Evolutionary conservation across 192 early-diverging fungal genomes (phyloP).

Genomic region (Backusella morwellensis): DNA sequence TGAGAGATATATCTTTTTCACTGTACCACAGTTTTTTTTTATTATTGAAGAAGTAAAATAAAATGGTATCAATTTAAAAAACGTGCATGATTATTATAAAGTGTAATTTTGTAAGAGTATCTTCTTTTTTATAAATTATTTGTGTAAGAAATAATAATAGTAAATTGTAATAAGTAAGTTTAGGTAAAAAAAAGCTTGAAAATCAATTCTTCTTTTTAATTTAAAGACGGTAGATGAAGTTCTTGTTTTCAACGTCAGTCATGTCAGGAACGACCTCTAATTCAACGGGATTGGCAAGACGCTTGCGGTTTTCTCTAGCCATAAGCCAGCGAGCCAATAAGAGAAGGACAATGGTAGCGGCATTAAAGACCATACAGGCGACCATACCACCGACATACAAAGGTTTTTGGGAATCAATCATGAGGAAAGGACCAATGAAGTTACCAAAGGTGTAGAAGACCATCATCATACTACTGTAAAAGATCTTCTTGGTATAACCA

Average conservation of each 20-base stretch:
- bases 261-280: slow-evolving; percentile 8
- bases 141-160: background rate
- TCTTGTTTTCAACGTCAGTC: slow-evolving; percentile 14
- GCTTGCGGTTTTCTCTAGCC: slow-evolving; percentile 13
- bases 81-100: background rate
- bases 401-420: slow-evolving; percentile 11
- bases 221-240: slow-evolving; percentile 16
- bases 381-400: slow-evolving; percentile 17
- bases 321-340: slow-evolving; percentile 13
- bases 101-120: slow-evolving; percentile 3
- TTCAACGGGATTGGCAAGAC: slow-evolving; percentile 4
- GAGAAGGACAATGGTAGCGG: slow-evolving; percentile 6
- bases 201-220: background rate
- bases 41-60: background rate
- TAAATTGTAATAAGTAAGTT: background rate
- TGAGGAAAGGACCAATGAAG: slow-evolving; percentile 21
- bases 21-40: background rate
- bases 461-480: slow-evolving; percentile 3
- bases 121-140: background rate
- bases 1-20: background rate
- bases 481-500: slow-evolving; percentile 33
- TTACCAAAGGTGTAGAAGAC: slow-evolving; percentile 28
- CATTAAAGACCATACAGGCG: slow-evolving; percentile 19
- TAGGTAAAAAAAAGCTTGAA: background rate
- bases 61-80: background rate